Conservation (phyloP, 2,329 filamentous ascomycete species). For the Hortaea werneckii region DNA sequence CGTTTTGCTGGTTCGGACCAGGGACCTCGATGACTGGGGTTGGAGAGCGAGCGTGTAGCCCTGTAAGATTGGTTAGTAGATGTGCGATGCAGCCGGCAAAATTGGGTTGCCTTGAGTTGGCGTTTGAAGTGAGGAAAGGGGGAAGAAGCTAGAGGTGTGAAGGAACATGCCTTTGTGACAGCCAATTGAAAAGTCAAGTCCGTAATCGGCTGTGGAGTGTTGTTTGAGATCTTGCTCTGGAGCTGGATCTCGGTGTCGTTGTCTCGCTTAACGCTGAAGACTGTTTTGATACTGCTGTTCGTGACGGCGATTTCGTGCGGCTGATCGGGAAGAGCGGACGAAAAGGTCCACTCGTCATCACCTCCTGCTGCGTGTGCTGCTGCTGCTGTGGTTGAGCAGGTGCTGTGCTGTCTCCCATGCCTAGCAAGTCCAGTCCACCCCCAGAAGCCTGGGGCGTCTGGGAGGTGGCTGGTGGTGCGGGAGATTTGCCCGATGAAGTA, state of each 20-base stretch:
- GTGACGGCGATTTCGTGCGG: constrained; percentile 55
- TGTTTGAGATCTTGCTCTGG: constrained; percentile 75
- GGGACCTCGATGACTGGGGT: constrained; percentile 70
- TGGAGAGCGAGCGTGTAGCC: constrained; percentile 71
- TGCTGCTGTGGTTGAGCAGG: constrained; percentile 8
- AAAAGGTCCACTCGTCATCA: constrained; percentile 92
- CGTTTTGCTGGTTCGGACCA: constrained; percentile 62
- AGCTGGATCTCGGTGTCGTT: constrained; percentile 53
- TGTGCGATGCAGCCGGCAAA: neutral
- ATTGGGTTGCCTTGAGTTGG: neutral
- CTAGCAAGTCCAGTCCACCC: constrained; percentile 17
- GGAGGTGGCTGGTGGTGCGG: constrained; percentile 15
- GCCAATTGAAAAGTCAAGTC: constrained; percentile 87
- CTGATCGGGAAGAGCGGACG: constrained; percentile 68
- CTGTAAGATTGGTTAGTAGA: constrained; percentile 33
- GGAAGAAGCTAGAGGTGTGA: neutral
- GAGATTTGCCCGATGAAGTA: constrained; percentile 14
- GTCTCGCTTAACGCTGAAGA: constrained; percentile 58
- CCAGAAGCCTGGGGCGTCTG: constrained; percentile 12
- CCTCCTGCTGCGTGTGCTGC: neutral
- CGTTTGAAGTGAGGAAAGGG: neutral
- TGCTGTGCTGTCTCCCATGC: constrained; percentile 17
- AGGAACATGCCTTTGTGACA: constrained; percentile 66
- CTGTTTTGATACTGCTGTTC: constrained; percentile 56
- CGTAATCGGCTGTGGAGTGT: constrained; percentile 56